phyloP scores from a whole-genome alignment of 208 protist genomes.

The Tritrichomonas musculus region DNA sequence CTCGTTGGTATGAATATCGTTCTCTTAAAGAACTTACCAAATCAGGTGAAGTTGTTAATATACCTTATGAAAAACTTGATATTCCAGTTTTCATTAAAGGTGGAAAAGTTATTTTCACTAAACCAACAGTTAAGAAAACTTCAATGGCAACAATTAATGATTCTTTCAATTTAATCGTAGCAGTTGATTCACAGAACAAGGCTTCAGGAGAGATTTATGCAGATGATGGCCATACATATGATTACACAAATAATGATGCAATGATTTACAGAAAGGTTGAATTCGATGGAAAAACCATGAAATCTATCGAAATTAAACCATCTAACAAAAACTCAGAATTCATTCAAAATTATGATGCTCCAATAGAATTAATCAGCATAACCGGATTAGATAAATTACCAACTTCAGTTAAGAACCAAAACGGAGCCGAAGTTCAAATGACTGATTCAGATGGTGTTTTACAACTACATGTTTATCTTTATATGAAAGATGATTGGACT shows the following conservation, averaged over 20 bases:
- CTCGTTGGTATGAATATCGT: not conserved
- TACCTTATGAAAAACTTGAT: not conserved
- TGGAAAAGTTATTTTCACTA: constrained; percentile 35
- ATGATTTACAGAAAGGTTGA: not conserved
- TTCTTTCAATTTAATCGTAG: constrained; percentile 55
- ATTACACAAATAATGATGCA: not conserved
- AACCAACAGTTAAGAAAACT: constrained; percentile 72
- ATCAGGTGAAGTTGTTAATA: not conserved
- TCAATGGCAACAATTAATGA: constrained; percentile 62
- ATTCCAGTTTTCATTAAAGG: not conserved
- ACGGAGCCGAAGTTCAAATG: too few relatives aligned
- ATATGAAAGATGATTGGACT: too few relatives aligned
- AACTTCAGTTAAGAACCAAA: too few relatives aligned
- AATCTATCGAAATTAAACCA: too few relatives aligned
- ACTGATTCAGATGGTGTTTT: too few relatives aligned
- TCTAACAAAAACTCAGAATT: too few relatives aligned
- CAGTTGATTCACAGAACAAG: constrained; percentile 29
- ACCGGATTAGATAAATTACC: too few relatives aligned
- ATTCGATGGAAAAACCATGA: too few relatives aligned
- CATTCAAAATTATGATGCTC: too few relatives aligned
- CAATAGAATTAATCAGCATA: too few relatives aligned
- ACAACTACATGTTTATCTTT: too few relatives aligned
- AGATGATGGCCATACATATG: constrained; percentile 40
- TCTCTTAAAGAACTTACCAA: not conserved
- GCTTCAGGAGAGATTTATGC: constrained; percentile 39